Percentiles rank a stretch among this genome's conserved stretches.
These are phyloP conservation scores for Cryptococcus neoformans DNA, from an alignment of 1,284 basidiomycete species.

Conservation along the genomic window DNA sequence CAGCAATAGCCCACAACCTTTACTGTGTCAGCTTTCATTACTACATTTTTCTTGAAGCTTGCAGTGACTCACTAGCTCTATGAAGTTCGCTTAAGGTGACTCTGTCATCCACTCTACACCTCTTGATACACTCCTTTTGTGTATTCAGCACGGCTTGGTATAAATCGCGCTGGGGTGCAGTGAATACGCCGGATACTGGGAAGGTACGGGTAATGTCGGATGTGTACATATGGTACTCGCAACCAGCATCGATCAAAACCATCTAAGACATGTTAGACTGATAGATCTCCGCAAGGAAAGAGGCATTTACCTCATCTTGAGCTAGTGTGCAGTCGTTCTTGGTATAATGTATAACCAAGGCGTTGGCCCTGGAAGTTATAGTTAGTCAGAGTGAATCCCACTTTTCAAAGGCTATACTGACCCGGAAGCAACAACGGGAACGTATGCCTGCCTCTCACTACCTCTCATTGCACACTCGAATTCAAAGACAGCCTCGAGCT, in stretches of 20 bases:
- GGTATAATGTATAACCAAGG: conserved; percentile 88
- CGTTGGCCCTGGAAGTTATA: conserved; percentile 61
- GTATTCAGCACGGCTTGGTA: conserved; percentile 64
- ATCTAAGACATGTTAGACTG: conserved; percentile 46
- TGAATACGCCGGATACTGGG: conserved; percentile 78
- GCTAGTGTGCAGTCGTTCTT: conserved; percentile 75
- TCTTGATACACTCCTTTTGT: conserved; percentile 52
- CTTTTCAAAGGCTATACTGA: conserved; percentile 47
- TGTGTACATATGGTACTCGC: conserved; percentile 87
- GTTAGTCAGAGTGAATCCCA: background rate
- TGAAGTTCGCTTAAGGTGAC: conserved; percentile 76
- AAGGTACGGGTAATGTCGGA: conserved; percentile 96
- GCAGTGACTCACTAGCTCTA: conserved; percentile 53
- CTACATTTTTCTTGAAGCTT: background rate
- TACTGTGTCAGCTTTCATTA: background rate
- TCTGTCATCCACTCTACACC: conserved; percentile 54
- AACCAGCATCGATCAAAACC: conserved; percentile 84
- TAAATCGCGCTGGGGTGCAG: conserved; percentile 75
- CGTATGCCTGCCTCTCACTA: conserved; percentile 81
- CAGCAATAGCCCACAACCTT: conserved; percentile 64
- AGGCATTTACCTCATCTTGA: conserved; percentile 57
- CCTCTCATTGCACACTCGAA: conserved; percentile 76
- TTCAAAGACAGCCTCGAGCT: conserved; percentile 81
- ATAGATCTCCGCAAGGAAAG: background rate
- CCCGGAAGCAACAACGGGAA: conserved; percentile 93